These are phyloP conservation scores for Paramecium tetraurelia DNA, from an alignment of 73 alveolate species.

Conservation along the genomic window DNA sequence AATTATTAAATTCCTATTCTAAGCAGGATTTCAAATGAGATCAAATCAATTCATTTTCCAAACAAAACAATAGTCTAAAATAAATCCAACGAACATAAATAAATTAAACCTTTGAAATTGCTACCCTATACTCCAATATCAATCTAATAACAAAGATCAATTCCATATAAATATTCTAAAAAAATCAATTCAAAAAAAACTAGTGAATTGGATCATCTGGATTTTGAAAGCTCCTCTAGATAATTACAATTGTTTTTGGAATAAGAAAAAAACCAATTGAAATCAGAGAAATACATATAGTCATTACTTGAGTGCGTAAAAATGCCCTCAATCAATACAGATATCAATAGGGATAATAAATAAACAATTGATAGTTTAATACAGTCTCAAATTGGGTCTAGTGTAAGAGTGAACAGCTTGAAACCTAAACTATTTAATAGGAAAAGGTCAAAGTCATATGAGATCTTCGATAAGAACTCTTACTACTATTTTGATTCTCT, in stretches of 20 bases:
- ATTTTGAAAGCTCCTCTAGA: conserved; percentile 3
- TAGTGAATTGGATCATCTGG: neutral
- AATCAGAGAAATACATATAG: neutral
- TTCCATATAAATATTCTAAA: neutral
- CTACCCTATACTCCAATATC: neutral
- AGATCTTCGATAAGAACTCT: neutral
- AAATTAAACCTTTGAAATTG: neutral
- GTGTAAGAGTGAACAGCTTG: neutral
- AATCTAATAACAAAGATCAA: neutral
- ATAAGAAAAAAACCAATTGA: neutral
- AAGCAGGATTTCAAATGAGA: neutral
- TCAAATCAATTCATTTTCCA: neutral
- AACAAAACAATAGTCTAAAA: neutral
- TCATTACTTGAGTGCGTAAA: neutral
- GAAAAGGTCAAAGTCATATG: neutral
- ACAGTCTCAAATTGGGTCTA: neutral
- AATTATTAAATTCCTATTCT: neutral
- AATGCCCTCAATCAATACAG: neutral
- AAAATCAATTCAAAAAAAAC: neutral
- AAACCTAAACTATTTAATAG: neutral
- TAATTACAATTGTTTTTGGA: neutral
- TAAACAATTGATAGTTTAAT: neutral
- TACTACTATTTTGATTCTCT: neutral
- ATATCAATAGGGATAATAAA: neutral
- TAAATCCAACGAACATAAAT: neutral